These are phyloP conservation scores for Purpureocillium takamizusanense DNA, from an alignment of 2,329 filamentous ascomycete species.

Conservation along the genomic window DNA sequence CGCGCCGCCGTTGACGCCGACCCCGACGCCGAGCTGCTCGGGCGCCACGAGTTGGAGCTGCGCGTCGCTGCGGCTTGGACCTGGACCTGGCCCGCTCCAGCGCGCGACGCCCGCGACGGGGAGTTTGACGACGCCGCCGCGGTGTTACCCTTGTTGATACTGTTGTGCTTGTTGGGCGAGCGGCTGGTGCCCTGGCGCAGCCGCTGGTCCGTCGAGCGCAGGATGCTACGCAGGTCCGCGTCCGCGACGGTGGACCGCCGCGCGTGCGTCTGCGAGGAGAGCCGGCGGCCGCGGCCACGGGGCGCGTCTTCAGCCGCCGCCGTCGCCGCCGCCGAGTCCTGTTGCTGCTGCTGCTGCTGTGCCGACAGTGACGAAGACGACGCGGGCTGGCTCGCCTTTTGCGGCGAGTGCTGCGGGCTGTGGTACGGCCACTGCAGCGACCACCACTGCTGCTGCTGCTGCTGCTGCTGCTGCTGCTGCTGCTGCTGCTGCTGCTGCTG, in stretches of 20 bases:
- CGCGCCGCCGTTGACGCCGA: constrained; percentile 4
- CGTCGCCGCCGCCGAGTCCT: too few species aligned
- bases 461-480: not conserved
- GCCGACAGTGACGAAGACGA: too few species aligned
- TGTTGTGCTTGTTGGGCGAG: constrained; percentile 19
- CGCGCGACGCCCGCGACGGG: too few species aligned
- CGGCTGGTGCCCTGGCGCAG: constrained; percentile 29
- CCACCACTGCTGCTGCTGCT: not conserved
- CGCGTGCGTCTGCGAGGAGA: constrained; percentile 10
- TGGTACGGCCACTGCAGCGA: not conserved
- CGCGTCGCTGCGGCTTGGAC: too few species aligned
- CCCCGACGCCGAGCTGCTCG: not conserved
- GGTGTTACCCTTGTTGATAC: too few species aligned
- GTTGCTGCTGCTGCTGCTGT: constrained; percentile 5
- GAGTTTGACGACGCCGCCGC: too few species aligned
- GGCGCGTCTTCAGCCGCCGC: constrained; percentile 7
- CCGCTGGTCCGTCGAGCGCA: constrained; percentile 43
- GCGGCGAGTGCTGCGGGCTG: constrained; percentile 3
- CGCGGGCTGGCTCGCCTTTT: constrained; percentile 13
- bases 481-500: constrained; percentile 1
- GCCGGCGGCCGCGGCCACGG: constrained; percentile 3
- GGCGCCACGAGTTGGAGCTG: too few species aligned
- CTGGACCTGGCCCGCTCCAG: too few species aligned
- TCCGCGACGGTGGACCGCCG: constrained; percentile 25
- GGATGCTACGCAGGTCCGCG: constrained; percentile 39